Base-by-base conservation (phyloP, 345 rosid species). In the Noccaea bulbosa region DNA sequence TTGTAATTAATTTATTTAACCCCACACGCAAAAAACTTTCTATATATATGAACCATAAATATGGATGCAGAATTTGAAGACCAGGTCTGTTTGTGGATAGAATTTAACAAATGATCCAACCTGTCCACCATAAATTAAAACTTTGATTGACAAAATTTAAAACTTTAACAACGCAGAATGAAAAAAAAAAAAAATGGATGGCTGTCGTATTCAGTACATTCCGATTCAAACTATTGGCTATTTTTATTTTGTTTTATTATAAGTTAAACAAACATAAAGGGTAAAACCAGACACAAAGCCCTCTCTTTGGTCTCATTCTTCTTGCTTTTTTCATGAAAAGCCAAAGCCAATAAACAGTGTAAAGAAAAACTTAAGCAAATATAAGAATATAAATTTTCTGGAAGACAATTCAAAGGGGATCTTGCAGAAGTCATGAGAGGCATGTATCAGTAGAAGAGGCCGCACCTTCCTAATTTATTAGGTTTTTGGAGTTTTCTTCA, bases 201-300 rank as follows among this genome's bases (percentile, higher is more conserved):
- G 77, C 62, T 78, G 87, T 84, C 83, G 16, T 73, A 70, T 69
- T 82, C 83, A 51, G 64, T 64, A 66, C 67, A 70, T 79, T 76
- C 76, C 8, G 27, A 73, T 76, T 86, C 80, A 77, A 82, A 58
- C 67, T 49, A 62, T 69, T 76, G 54, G 75, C 54, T 55, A 17
- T 38, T 46, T 67, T 53, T 35, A 22, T 68, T 76, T 62, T 62
- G 20, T 69, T 62, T 47, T 56, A 4, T 62, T 63, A 32, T 32
- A 27, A 57, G 46, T 44, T 39, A 40, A 32, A 62, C 20, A 63
- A 55, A 62, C 15, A 76, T 46, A 76, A 69, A 69, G 79, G 61
- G 75, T 63, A 48, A 69, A 62, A 32, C 6, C 79, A 69, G 67
- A 64, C 62, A 63, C 54, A 76, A 63, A 63, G 74, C 70, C 34